A percentile compares a stretch with the other conserved stretches of the same genome.
phyloP scores from a whole-genome alignment of 495 filamentous ascomycete genomes.

The Acidiella bohemica region DNA sequence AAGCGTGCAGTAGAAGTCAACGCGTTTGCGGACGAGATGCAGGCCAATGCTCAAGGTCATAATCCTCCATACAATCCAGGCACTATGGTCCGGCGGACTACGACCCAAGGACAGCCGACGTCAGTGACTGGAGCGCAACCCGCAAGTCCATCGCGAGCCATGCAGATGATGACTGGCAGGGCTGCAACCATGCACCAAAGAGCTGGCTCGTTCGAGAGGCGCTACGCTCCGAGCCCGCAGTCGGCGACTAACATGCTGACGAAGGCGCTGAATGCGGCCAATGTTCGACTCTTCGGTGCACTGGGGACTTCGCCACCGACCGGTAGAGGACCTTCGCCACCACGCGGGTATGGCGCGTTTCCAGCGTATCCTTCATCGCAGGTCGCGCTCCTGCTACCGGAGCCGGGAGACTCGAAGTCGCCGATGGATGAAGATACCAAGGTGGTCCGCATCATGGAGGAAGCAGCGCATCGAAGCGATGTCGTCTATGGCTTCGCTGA shows the following conservation, averaged over 20 bases:
- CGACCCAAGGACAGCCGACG: slow-evolving; percentile 45
- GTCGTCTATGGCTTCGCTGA: slow-evolving; percentile 95
- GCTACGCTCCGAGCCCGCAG: slow-evolving; percentile 51
- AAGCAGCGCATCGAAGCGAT: slow-evolving; percentile 80
- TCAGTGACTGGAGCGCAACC: slow-evolving; percentile 42
- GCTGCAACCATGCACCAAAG: slow-evolving; percentile 44
- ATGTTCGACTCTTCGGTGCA: slow-evolving; percentile 42
- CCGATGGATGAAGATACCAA: slow-evolving; percentile 67
- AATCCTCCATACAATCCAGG: slow-evolving; percentile 21
- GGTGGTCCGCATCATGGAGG: slow-evolving; percentile 70
- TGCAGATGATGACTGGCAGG: slow-evolving; percentile 50
- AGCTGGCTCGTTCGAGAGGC: slow-evolving; percentile 64
- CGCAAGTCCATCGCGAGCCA: slow-evolving; percentile 43
- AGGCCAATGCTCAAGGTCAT: slow-evolving; percentile 46
- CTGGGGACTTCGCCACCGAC: slow-evolving; percentile 21
- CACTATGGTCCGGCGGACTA: slow-evolving; percentile 53
- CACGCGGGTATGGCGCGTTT: slow-evolving; percentile 64
- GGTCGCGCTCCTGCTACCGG: slow-evolving; percentile 48
- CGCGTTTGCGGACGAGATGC: slow-evolving; percentile 89
- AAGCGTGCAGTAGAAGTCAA: slow-evolving; percentile 92
- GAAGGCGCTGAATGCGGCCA: slow-evolving; percentile 89
- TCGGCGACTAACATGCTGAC: slow-evolving; percentile 80
- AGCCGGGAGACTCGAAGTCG: slow-evolving; percentile 43
- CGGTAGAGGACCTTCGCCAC: slow-evolving; percentile 55
- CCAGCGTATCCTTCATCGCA: slow-evolving; percentile 70